Percentiles rank a stretch among this genome's conserved stretches.
phyloP scores from a whole-genome alignment of 768 basidiomycete species.

The Suillus paluster region DNA sequence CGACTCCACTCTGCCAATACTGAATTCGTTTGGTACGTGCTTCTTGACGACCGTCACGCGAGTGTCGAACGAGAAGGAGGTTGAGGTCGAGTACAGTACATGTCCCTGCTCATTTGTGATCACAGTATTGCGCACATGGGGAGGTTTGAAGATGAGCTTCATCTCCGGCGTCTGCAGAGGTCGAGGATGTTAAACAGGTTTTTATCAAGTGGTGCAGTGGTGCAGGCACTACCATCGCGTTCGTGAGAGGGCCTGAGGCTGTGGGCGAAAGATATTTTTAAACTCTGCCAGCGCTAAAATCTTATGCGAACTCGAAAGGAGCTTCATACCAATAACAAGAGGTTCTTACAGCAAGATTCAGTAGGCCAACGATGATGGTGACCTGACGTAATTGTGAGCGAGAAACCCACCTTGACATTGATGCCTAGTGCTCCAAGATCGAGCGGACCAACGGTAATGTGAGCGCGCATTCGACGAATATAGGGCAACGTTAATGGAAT shows the following conservation, averaged over 20 bases:
- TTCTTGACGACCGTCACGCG: slow-evolving; percentile 15
- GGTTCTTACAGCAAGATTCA: not conserved
- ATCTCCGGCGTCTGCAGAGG: not conserved
- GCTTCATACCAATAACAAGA: not conserved
- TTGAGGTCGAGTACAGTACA: slow-evolving; percentile 17
- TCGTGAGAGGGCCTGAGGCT: slow-evolving; percentile 4
- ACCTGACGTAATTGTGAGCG: no score
- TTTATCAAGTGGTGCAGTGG: not conserved
- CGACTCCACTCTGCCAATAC: slow-evolving; percentile 17
- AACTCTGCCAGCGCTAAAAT: not conserved
- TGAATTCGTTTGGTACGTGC: slow-evolving; percentile 11
- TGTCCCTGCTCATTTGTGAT: slow-evolving; percentile 15
- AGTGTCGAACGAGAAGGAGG: slow-evolving; percentile 10
- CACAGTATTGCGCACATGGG: slow-evolving; percentile 14
- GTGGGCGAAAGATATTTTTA: not conserved
- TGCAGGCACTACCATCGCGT: not conserved
- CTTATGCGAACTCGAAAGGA: not conserved
- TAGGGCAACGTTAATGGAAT: not conserved
- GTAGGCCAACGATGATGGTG: not conserved
- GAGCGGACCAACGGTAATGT: not conserved
- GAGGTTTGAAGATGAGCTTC: slow-evolving; percentile 5
- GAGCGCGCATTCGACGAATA: not conserved
- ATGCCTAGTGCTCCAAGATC: not conserved
- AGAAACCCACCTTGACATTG: not conserved
- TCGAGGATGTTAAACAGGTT: not conserved